phyloP scores from a whole-genome alignment of 768 basidiomycete species.

The Naganishia friedmannii region DNA sequence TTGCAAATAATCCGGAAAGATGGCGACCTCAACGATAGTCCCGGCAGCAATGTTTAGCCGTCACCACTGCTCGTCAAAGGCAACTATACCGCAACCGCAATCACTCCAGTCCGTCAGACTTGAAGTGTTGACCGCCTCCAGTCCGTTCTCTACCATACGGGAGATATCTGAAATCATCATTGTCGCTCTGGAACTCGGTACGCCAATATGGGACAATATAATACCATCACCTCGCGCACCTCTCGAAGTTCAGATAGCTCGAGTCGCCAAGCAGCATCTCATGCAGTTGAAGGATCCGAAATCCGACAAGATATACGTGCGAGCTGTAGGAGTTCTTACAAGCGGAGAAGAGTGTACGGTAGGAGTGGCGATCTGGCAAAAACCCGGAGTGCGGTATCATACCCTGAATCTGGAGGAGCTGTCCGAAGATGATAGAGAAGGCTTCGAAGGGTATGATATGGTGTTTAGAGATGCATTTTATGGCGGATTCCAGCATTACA shows the following conservation, averaged over 20 bases:
- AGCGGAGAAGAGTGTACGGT: not conserved
- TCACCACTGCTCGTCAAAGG: not conserved
- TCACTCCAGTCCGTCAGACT: not conserved
- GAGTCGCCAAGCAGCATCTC: slow-evolving; percentile 9
- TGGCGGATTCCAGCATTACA: slow-evolving; percentile 2
- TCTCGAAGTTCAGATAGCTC: slow-evolving; percentile 11
- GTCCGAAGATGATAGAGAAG: not conserved
- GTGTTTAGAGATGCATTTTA: slow-evolving; percentile 17
- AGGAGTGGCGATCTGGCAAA: slow-evolving; percentile 12
- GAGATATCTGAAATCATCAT: slow-evolving; percentile 5
- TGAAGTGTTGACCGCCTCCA: not conserved
- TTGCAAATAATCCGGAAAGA: not conserved
- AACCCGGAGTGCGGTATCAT: slow-evolving; percentile 11
- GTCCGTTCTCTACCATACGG: not conserved
- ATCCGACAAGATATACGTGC: slow-evolving; percentile 2
- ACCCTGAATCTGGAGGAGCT: not conserved
- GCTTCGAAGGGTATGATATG: slow-evolving; percentile 12
- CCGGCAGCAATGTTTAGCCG: not conserved
- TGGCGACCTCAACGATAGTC: slow-evolving; percentile 3
- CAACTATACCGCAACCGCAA: not conserved
- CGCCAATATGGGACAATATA: slow-evolving; percentile 12
- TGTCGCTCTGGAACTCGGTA: slow-evolving; percentile 13
- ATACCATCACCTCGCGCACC: slow-evolving; percentile 3
- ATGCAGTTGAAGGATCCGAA: not conserved
- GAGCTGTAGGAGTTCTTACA: not conserved